phyloP scores from a whole-genome alignment of 768 basidiomycete species.

The Phallus indusiatus region DNA sequence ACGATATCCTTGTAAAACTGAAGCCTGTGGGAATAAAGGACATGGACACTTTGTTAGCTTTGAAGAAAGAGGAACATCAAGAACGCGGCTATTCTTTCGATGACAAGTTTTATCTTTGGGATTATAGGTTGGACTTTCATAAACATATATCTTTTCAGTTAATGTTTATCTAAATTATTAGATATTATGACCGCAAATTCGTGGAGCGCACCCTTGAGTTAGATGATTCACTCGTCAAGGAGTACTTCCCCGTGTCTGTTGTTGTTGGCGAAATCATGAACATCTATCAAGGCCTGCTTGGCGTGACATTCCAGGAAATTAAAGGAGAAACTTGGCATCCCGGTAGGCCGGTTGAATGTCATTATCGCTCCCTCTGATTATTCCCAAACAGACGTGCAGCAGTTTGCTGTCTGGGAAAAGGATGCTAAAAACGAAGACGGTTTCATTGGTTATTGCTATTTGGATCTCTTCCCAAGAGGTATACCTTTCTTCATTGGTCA shows the following conservation, averaged over 20 bases:
- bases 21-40: conserved; percentile 65
- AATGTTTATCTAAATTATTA: neutral
- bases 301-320: conserved; percentile 51
- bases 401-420: conserved; percentile 79
- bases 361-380: neutral
- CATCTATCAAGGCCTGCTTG: conserved; percentile 76
- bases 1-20: conserved; percentile 65
- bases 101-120: conserved; percentile 73
- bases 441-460: conserved; percentile 80
- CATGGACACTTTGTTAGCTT: conserved; percentile 49
- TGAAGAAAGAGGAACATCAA: conserved; percentile 70
- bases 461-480: conserved; percentile 83
- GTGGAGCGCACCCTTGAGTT: conserved; percentile 58
- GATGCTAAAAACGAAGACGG: conserved; percentile 58
- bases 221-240: conserved; percentile 73
- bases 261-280: conserved; percentile 76
- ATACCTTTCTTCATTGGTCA: conserved; percentile 15
- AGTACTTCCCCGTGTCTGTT: conserved; percentile 80
- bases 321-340: conserved; percentile 73
- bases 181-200: conserved; percentile 38
- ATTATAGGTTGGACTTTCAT: conserved; percentile 48
- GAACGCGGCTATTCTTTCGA: conserved; percentile 54
- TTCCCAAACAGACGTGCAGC: conserved; percentile 54
- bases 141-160: neutral
- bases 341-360: conserved; percentile 32